Percentiles rank a stretch among this genome's conserved stretches.
phyloP scores from a whole-genome alignment of 2,329 filamentous ascomycete species.

The Gaeumannomyces tritici region DNA sequence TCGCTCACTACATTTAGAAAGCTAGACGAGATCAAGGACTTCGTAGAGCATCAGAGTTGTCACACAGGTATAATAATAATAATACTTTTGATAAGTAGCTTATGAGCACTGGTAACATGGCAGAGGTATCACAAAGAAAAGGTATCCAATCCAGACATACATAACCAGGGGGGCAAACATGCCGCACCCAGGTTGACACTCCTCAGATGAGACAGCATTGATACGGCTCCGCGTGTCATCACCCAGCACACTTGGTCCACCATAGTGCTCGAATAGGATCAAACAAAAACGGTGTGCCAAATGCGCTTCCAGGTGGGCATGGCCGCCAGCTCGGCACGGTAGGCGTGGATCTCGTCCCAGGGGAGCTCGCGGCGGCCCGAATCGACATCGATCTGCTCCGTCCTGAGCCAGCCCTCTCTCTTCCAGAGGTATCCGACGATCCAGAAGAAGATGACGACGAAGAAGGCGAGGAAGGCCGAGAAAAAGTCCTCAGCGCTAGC shows the following conservation, averaged over 20 bases:
- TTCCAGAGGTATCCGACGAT: conserved; percentile 53
- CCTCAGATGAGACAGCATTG: too few species aligned
- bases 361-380: conserved; percentile 52
- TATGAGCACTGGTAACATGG: background rate
- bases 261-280: background rate
- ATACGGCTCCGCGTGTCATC: too few species aligned
- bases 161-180: background rate
- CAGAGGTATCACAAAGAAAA: background rate
- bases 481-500: conserved; percentile 39
- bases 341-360: conserved; percentile 33
- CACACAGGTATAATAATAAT: too few species aligned
- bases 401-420: conserved; percentile 44
- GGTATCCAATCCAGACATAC: background rate
- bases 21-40: too few species aligned
- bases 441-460: conserved; percentile 45
- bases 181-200: too few species aligned
- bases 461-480: conserved; percentile 41
- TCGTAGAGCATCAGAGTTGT: background rate
- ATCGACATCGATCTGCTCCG: conserved; percentile 57
- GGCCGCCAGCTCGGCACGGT: conserved; percentile 6
- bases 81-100: background rate
- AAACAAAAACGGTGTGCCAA: conserved; percentile 4
- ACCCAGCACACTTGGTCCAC: background rate
- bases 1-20: too few species aligned
- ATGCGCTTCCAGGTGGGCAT: conserved; percentile 10